A percentile compares a stretch with the other conserved stretches of the same genome.
phyloP scores from a whole-genome alignment of 495 filamentous ascomycete genomes.

The Trichoderma reesei region DNA sequence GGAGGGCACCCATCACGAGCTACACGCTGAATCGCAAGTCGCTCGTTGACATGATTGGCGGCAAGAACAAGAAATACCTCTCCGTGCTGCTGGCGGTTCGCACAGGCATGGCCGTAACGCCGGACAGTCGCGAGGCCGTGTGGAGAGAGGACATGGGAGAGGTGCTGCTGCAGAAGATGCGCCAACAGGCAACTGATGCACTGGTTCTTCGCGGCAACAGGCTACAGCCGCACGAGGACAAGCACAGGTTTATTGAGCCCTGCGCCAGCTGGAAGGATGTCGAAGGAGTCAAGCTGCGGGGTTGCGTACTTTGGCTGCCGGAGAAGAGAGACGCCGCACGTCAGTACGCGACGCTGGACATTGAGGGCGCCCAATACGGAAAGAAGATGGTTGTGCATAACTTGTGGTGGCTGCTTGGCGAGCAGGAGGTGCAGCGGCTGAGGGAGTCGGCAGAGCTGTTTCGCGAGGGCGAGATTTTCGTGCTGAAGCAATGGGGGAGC shows the following conservation, averaged over 20 bases:
- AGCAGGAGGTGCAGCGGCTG: conserved; percentile 24
- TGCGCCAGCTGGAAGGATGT: conserved; percentile 27
- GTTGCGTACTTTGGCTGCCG: conserved; percentile 27
- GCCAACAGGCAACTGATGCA: conserved; percentile 34
- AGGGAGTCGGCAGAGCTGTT: conserved; percentile 21
- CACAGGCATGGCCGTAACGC: conserved; percentile 10
- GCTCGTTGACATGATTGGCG: not conserved
- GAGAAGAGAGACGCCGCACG: not conserved
- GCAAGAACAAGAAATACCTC: not conserved
- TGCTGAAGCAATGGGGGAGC: conserved; percentile 24
- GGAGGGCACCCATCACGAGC: not conserved
- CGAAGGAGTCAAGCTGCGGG: conserved; percentile 20
- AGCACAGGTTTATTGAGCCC: conserved; percentile 25
- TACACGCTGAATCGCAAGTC: conserved; percentile 9
- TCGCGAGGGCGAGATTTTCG: conserved; percentile 27
- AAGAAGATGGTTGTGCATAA: conserved; percentile 33
- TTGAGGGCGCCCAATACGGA: conserved; percentile 15
- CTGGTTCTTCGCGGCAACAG: conserved; percentile 23
- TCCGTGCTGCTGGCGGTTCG: conserved; percentile 8
- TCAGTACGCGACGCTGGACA: conserved; percentile 22
- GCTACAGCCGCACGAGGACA: conserved; percentile 17
- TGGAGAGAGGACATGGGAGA: conserved; percentile 65
- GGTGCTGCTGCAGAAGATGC: conserved; percentile 45
- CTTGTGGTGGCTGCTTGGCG: conserved; percentile 29
- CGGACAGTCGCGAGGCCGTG: conserved; percentile 18